phyloP scores from a whole-genome alignment of 139 green algal genomes.

The Diplosphaera chodatii region DNA sequence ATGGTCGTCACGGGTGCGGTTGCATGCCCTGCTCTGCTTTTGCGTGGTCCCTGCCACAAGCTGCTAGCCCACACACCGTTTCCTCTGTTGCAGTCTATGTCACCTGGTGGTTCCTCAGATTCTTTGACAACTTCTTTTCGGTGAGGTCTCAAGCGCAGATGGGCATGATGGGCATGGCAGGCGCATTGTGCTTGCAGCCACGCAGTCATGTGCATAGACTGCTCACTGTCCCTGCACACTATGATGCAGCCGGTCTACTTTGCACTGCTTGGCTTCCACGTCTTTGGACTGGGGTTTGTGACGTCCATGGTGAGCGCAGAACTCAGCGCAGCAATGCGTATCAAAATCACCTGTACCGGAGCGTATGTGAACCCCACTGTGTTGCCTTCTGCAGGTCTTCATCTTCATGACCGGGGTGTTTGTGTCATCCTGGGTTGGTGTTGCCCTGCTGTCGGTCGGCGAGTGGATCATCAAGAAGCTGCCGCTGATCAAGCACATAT shows the following conservation, averaged over 20 bases:
- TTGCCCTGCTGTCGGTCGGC: slow-evolving; percentile 64
- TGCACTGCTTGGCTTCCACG: slow-evolving; percentile 80
- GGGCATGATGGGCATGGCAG: too few relatives aligned
- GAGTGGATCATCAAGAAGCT: slow-evolving; percentile 90
- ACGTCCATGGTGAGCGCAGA: slow-evolving; percentile 70
- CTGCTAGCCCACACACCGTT: too few relatives aligned
- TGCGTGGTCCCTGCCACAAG: too few relatives aligned
- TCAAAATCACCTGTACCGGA: too few relatives aligned
- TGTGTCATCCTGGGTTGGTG: slow-evolving; percentile 72
- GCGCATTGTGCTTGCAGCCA: too few relatives aligned
- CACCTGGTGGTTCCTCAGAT: slow-evolving; percentile 78
- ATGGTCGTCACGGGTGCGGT: slow-evolving; percentile 64
- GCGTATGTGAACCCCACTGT: too few relatives aligned
- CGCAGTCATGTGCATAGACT: too few relatives aligned
- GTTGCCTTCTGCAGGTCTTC: slow-evolving; percentile 13
- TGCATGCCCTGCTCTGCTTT: too few relatives aligned
- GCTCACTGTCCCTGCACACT: too few relatives aligned
- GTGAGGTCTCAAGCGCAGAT: too few relatives aligned
- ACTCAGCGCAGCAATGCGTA: too few relatives aligned
- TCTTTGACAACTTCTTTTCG: slow-evolving; percentile 92
- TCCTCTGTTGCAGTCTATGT: slow-evolving; percentile 49
- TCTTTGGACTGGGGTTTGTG: slow-evolving; percentile 88
- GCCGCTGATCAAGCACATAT: slow-evolving; percentile 91
- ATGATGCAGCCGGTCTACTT: slow-evolving; percentile 69
- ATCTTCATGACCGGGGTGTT: slow-evolving; percentile 45